phyloP scores from a whole-genome alignment of 805 yeast genomes.

The Naumovozyma dairenensis region DNA sequence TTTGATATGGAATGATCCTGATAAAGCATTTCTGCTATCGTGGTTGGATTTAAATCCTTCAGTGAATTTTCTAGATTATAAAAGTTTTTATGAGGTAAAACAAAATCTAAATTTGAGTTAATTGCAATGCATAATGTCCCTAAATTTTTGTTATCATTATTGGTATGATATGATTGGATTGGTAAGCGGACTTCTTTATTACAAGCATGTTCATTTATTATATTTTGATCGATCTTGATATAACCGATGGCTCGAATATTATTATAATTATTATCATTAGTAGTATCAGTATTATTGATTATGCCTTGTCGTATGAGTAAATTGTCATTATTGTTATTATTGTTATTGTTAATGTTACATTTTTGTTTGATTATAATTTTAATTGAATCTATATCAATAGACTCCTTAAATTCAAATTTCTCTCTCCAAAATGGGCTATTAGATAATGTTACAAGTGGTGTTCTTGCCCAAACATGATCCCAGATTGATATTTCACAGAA shows the following conservation, averaged over 20 bases:
- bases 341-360: no score
- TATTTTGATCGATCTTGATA: conserved; percentile 30
- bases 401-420: conserved; percentile 51
- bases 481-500: conserved; percentile 69
- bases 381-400: conserved; percentile 41
- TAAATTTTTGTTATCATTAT: conserved; percentile 27
- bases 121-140: conserved; percentile 52
- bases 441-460: conserved; percentile 47
- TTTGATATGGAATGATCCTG: conserved; percentile 4
- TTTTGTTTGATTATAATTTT: conserved; percentile 36
- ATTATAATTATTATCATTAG: conserved; percentile 12
- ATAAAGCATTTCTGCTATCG: conserved; percentile 32
- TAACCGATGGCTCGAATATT: conserved; percentile 42
- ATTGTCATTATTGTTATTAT: not conserved
- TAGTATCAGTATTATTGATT: no score
- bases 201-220: conserved; percentile 15
- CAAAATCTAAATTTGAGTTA: conserved; percentile 41
- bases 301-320: no score
- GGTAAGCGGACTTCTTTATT: conserved; percentile 33
- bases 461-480: conserved; percentile 68
- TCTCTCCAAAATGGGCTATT: conserved; percentile 78
- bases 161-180: conserved; percentile 35
- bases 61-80: conserved; percentile 55
- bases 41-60: conserved; percentile 40
- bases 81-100: conserved; percentile 53